phyloP scores from a whole-genome alignment of 441 rosid genomes.

The Adansonia madagascariensis region DNA sequence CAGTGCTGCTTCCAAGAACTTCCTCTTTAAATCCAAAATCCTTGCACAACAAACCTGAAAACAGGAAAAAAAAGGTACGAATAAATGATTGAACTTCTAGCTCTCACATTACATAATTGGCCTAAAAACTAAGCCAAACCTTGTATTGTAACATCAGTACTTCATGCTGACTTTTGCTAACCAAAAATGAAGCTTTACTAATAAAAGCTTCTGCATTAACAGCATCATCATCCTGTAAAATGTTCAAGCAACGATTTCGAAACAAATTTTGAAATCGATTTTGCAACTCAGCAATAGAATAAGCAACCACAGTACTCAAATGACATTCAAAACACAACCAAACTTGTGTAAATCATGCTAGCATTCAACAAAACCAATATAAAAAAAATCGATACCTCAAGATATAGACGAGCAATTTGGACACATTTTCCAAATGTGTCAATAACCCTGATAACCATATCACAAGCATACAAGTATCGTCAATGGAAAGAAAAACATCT shows the following conservation, averaged over 20 bases:
- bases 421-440: conserved; percentile 93
- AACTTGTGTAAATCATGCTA: conserved; percentile 1
- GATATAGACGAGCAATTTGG: conserved; percentile 95
- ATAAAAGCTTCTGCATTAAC: conserved; percentile 95
- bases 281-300: conserved; percentile 16
- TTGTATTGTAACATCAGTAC: conserved; percentile 86
- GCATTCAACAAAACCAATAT: background rate
- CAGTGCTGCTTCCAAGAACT: conserved; percentile 95
- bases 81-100: conserved; percentile 19
- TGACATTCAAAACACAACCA: conserved; percentile 14
- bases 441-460: conserved; percentile 59
- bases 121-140: conserved; percentile 46
- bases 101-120: background rate
- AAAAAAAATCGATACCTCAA: conserved; percentile 62
- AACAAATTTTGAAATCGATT: conserved; percentile 8
- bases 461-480: conserved; percentile 22
- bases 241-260: background rate
- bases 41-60: conserved; percentile 94
- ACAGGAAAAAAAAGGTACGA: conserved; percentile 15
- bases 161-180: conserved; percentile 95
- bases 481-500: conserved; percentile 1
- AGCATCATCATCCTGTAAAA: conserved; percentile 92
- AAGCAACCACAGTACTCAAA: background rate
- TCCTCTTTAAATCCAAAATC: conserved; percentile 95
- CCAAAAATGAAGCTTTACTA: conserved; percentile 95